These are phyloP conservation scores for Phialemonium atrogriseum DNA, from an alignment of 2,329 filamentous ascomycete species.

Conservation along the genomic window DNA sequence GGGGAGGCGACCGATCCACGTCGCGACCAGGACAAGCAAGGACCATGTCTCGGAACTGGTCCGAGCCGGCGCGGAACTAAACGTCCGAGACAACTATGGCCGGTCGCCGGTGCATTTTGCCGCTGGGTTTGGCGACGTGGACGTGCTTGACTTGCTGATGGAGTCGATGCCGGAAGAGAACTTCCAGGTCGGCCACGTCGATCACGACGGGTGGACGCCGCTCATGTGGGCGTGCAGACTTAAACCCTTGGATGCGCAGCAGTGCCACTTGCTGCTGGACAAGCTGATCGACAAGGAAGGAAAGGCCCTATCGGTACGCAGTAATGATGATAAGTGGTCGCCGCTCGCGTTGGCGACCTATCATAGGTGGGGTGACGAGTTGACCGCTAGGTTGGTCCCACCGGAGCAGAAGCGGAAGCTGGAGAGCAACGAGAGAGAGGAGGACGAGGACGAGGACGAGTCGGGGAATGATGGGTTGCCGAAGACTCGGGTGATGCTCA, in stretches of 20 bases:
- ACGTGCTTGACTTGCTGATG: background rate
- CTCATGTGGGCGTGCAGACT: constrained; percentile 7
- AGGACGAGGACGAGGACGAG: background rate
- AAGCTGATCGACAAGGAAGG: background rate
- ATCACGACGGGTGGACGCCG: constrained; percentile 6
- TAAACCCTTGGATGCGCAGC: too few relatives aligned
- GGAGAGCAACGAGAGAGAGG: too few relatives aligned
- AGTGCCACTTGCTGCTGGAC: background rate
- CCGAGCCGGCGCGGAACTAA: constrained; percentile 3
- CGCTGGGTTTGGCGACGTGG: background rate
- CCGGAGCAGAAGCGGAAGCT: constrained; percentile 2
- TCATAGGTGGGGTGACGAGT: background rate
- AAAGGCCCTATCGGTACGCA: constrained; percentile 4
- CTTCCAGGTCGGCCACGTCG: constrained; percentile 1
- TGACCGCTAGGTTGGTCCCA: background rate
- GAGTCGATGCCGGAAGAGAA: background rate
- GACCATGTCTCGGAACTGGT: constrained; percentile 1
- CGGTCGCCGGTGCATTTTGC: constrained; percentile 4
- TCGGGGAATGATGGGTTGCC: background rate
- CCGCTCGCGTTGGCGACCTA: constrained; percentile 5
- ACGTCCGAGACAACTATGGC: constrained; percentile 3
- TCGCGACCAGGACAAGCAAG: background rate
- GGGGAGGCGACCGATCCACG: background rate
- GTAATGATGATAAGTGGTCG: constrained; percentile 5
- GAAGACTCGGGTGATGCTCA: background rate